A percentile compares a stretch with the other conserved stretches of the same genome.
These are phyloP conservation scores for Achaetomium macrosporum DNA, from an alignment of 2,329 filamentous ascomycete species.

Conservation along the genomic window DNA sequence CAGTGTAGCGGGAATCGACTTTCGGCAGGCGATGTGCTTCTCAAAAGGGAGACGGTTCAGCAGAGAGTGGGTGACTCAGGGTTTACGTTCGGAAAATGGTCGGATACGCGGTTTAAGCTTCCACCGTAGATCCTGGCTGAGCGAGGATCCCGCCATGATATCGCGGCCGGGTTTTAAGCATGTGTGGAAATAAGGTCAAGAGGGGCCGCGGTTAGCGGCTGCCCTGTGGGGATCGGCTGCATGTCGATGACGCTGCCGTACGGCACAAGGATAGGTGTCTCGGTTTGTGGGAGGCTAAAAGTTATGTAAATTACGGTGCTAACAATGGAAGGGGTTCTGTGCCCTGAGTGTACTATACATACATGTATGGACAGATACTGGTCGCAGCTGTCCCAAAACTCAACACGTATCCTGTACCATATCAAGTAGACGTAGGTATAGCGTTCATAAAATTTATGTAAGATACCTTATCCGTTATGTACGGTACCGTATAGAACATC, in stretches of 20 bases:
- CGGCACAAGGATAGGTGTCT: constrained; percentile 20
- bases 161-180: constrained; percentile 2
- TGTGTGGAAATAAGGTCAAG: constrained; percentile 14
- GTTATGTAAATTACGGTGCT: neutral
- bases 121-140: neutral
- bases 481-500: too few species aligned
- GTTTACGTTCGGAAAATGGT: neutral
- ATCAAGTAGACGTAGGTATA: too few species aligned
- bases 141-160: neutral
- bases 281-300: constrained; percentile 25
- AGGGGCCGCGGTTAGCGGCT: constrained; percentile 20
- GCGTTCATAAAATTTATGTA: too few species aligned
- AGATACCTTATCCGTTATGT: too few species aligned
- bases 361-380: too few species aligned
- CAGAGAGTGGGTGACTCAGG: neutral
- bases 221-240: constrained; percentile 23
- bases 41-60: neutral
- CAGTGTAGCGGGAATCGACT: neutral
- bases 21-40: neutral
- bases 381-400: too few species aligned
- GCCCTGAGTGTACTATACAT: too few species aligned
- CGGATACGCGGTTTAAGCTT: too few species aligned
- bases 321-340: neutral
- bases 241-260: constrained; percentile 27
- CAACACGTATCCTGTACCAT: too few species aligned